Conservation (phyloP, 1,284 basidiomycete genomes). For the Mycena citricolor region DNA sequence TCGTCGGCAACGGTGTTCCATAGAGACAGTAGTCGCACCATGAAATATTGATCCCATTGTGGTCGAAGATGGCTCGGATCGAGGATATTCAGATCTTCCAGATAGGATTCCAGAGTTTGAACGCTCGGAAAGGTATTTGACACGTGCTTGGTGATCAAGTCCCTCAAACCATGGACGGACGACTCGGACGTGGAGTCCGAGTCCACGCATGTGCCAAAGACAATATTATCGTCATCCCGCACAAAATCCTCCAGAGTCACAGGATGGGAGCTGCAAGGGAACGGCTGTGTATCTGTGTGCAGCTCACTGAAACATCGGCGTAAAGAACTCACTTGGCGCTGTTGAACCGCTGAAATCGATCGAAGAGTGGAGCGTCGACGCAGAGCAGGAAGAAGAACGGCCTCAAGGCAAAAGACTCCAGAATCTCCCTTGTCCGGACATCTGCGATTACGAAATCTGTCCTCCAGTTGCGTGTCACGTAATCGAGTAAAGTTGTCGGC, state of each 20-base stretch:
- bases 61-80: conserved; percentile 79
- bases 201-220: conserved; percentile 43
- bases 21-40: conserved; percentile 54
- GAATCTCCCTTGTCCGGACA: conserved; percentile 56
- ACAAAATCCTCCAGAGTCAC: conserved; percentile 71
- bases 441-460: conserved; percentile 81
- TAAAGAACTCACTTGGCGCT: conserved; percentile 38
- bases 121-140: conserved; percentile 69
- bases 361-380: conserved; percentile 82
- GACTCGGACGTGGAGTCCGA: conserved; percentile 15
- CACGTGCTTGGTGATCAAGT: conserved; percentile 65
- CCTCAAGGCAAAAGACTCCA: conserved; percentile 77
- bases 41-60: conserved; percentile 94
- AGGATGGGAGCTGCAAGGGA: conserved; percentile 23
- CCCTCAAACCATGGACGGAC: conserved; percentile 45
- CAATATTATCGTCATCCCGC: conserved; percentile 56
- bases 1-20: conserved; percentile 23
- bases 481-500: conserved; percentile 63
- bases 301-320: not conserved
- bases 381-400: conserved; percentile 89
- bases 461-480: conserved; percentile 84
- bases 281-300: conserved; percentile 17
- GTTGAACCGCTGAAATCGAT: conserved; percentile 52
- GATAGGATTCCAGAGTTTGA: conserved; percentile 56
- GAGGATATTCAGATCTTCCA: conserved; percentile 69